phyloP scores from a whole-genome alignment of 2,329 filamentous ascomycete genomes.

The Venturia pyrina region DNA sequence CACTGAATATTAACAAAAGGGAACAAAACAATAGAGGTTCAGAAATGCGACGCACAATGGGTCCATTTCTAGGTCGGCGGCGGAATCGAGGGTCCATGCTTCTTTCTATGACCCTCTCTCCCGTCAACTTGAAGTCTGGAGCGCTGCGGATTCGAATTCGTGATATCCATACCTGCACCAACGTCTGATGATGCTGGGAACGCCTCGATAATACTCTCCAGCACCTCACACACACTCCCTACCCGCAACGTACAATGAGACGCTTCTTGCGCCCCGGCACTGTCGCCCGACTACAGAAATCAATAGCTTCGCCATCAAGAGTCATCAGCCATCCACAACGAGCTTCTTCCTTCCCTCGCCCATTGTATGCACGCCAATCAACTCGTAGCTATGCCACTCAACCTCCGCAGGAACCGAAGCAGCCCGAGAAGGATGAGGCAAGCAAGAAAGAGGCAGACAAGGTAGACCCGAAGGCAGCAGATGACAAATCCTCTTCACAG shows the following conservation, averaged over 20 bases:
- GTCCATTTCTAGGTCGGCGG: not conserved
- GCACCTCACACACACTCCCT: not conserved
- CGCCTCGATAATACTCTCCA: not conserved
- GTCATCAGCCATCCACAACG: slow-evolving; percentile 7
- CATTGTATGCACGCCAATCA: slow-evolving; percentile 5
- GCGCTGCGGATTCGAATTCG: not conserved
- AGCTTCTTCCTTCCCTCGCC: slow-evolving; percentile 5
- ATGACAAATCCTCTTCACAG: slow-evolving; percentile 23
- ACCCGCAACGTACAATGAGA: not conserved
- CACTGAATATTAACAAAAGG: too few species aligned
- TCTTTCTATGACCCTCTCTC: not conserved
- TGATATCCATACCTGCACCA: not conserved
- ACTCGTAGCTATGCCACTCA: slow-evolving; percentile 29
- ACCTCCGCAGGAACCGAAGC: slow-evolving; percentile 32
- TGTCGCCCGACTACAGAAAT: slow-evolving; percentile 2
- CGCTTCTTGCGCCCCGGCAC: not conserved
- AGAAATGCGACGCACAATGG: not conserved
- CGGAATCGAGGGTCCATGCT: not conserved
- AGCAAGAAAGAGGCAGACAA: slow-evolving; percentile 21
- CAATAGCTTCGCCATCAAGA: slow-evolving; percentile 6
- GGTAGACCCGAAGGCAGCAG: slow-evolving; percentile 19
- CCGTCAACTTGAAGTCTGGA: not conserved
- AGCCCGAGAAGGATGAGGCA: slow-evolving; percentile 19
- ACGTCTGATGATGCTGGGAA: not conserved
- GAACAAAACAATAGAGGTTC: not conserved